Conservation (phyloP, 2,329 filamentous ascomycete species). For the Ustilaginoidea virens region DNA sequence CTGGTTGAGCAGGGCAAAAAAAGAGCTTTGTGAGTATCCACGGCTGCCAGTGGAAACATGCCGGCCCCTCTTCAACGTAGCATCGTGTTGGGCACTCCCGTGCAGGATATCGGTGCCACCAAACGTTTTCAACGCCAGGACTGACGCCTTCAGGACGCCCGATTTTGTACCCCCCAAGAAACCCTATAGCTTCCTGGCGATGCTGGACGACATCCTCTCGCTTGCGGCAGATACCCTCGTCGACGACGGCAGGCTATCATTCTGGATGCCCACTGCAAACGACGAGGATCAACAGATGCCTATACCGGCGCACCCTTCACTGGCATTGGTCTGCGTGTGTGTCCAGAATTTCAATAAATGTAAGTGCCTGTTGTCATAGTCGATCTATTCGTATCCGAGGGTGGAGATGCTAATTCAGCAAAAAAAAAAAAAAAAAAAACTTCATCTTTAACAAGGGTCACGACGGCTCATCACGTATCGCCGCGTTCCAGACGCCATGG, state of each 20-base stretch:
- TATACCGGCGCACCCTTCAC: conserved; percentile 59
- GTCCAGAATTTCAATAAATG: conserved; percentile 84
- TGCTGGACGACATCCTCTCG: conserved; percentile 77
- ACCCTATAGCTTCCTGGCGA: conserved; percentile 80
- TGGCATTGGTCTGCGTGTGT: conserved; percentile 62
- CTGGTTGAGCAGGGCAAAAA: conserved; percentile 54
- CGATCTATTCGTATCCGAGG: neutral
- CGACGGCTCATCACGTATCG: conserved; percentile 77
- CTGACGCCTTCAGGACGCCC: conserved; percentile 20
- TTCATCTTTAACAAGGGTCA: conserved; percentile 47
- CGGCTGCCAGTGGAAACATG: too few species aligned
- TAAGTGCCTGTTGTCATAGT: conserved; percentile 20
- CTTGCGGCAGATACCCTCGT: conserved; percentile 69
- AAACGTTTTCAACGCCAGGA: neutral
- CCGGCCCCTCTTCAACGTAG: too few species aligned
- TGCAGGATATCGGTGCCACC: too few species aligned
- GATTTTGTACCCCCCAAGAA: conserved; percentile 76
- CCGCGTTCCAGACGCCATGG: conserved; percentile 44
- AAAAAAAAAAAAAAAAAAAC: too few species aligned
- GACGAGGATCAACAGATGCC: conserved; percentile 61
- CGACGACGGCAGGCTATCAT: conserved; percentile 63
- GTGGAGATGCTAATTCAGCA: too few species aligned
- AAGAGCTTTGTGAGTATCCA: conserved; percentile 47
- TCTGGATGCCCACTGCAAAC: conserved; percentile 95
- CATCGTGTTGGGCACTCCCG: too few species aligned